Conservation (phyloP, 2,329 filamentous ascomycete genomes). For the Arthrobotrys pseudoclavata region DNA sequence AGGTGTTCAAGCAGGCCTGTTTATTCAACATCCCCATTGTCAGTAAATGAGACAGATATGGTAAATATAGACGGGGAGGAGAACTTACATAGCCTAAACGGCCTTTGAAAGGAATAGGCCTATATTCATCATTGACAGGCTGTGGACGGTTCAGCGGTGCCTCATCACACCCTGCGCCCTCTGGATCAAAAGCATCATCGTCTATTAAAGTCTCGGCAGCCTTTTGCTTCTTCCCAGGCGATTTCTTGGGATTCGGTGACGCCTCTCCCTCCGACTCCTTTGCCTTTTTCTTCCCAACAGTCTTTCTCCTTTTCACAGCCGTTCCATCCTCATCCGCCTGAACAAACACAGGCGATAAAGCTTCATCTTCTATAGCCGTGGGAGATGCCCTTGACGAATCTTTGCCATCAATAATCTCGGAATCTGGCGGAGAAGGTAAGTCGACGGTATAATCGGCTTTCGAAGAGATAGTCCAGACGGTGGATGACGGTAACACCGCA, state of each 20-base stretch:
- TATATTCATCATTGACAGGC: constrained; percentile 82
- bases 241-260: background rate
- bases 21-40: background rate
- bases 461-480: constrained; percentile 7
- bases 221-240: constrained; percentile 32
- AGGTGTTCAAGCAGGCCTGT: constrained; percentile 90
- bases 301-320: constrained; percentile 1
- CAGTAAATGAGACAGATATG: no score
- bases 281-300: background rate
- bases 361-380: constrained; percentile 25
- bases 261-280: background rate
- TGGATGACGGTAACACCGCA: background rate
- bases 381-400: constrained; percentile 26
- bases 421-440: constrained; percentile 12
- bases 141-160: constrained; percentile 73
- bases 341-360: constrained; percentile 17
- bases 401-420: constrained; percentile 34
- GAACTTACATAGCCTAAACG: constrained; percentile 83
- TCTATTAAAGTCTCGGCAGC: background rate
- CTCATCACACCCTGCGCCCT: constrained; percentile 3
- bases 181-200: constrained; percentile 23
- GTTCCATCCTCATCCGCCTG: constrained; percentile 15
- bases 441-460: constrained; percentile 39
- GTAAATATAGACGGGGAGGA: background rate
- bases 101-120: constrained; percentile 92